Evolutionary conservation across 2,329 filamentous ascomycete genomes (phyloP), one percentile per base, ranked within the genome.

Genomic region (Gyromitra esculenta): DNA sequence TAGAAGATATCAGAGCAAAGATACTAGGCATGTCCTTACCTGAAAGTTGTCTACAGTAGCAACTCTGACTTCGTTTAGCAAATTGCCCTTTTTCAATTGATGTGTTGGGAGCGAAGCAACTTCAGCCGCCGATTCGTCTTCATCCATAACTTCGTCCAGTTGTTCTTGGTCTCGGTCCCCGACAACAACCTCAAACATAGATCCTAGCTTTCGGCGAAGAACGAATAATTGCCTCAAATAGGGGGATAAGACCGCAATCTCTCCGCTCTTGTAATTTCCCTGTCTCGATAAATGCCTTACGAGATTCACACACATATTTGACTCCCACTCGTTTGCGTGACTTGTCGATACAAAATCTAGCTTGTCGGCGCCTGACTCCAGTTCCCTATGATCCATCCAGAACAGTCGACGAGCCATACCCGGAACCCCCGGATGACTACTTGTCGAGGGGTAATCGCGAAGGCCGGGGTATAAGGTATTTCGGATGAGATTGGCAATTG

Each of bases 21-120:
- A 83, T 31, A 31, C 25, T 31, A 4, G 25, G 25, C 25, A 31
- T 31, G 80, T 62, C 48, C 84, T 81, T 39, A 81, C 78, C 15
- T 84, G 83, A 2, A 91, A 81, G 48, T 81, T 81, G 54, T 81
- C 80, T 45, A 81, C 80, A 1, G 80, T 81, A 9, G 80, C 80
- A 39, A 84, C 79, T 4, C 83, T 68, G 4, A 83, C 73, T 21
- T 82, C 11, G 84, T 82, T 18, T 84, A 85, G 0, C 89, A 81
- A 2, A 97, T 86, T 1, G 86, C 84, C 79, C 91, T 92, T 63
- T 91, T 87, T 82, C 84, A 0, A 92, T 92, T 82, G 97, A 94
- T 1, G 86, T 83, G 0, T 85, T 82, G 81, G 97, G 97, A 81
- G 86, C 87, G 43, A 88, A 90, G 50, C 91, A 93, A 0, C 89